phyloP scores from a whole-genome alignment of 2,329 filamentous ascomycete species.

The Neonectria sp. region DNA sequence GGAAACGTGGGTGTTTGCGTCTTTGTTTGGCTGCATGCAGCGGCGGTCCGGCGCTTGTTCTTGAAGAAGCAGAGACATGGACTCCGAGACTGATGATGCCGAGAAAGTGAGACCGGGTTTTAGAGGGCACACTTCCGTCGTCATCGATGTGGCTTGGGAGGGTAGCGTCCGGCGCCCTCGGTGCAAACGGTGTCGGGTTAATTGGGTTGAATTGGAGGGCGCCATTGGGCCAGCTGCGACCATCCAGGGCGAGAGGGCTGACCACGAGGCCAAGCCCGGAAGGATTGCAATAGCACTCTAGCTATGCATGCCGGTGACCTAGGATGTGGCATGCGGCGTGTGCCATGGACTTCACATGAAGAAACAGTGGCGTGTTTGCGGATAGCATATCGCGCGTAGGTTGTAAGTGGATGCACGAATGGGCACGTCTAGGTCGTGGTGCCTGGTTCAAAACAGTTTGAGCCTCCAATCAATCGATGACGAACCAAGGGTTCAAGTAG shows the following conservation, averaged over 20 bases:
- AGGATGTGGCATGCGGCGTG: slow-evolving; percentile 11
- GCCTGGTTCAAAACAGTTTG: not conserved
- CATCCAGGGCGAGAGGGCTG: slow-evolving; percentile 17
- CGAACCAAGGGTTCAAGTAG: not conserved
- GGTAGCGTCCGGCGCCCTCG: not conserved
- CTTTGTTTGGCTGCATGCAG: slow-evolving; percentile 16
- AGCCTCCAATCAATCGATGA: no score
- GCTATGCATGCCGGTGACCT: slow-evolving; percentile 1
- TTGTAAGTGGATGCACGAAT: no score
- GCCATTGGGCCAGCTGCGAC: slow-evolving; percentile 20
- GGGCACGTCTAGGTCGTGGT: no score
- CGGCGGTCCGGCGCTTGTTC: not conserved
- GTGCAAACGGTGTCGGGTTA: slow-evolving; percentile 9
- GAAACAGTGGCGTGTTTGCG: not conserved
- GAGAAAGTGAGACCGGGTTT: not conserved
- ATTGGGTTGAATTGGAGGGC: slow-evolving; percentile 6
- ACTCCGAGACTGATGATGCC: not conserved
- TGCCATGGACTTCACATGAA: not conserved
- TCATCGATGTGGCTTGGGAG: slow-evolving; percentile 18
- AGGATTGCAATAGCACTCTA: slow-evolving; percentile 8
- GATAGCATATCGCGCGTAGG: not conserved
- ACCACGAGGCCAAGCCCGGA: slow-evolving; percentile 21
- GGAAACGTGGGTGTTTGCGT: slow-evolving; percentile 3
- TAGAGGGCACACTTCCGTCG: slow-evolving; percentile 12
- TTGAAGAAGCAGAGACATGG: not conserved